Evolutionary conservation across 225 moss, liverwort and hornwort species (phyloP), one percentile per base, ranked within the genome.

Genomic region (Rhytidiadelphus loreus): DNA sequence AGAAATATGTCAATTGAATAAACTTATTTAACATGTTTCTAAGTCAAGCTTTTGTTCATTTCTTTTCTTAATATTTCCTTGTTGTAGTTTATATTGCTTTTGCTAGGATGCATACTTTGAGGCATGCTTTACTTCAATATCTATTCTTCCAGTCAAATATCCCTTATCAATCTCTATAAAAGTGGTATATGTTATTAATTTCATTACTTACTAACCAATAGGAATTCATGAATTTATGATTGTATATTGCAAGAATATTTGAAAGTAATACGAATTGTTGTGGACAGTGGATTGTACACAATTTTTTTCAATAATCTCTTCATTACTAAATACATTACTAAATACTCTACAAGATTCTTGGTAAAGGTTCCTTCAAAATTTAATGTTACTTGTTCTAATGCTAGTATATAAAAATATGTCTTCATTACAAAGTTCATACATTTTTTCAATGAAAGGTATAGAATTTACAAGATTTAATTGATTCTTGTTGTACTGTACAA

Each of bases 211-310:
- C 0, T 70, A 0, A 70, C 70, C 8, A 70, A 41, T 70, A 25
- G 1, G 23, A 65, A 25, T 69, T 39, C 24, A 14, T 24, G 2
- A 69, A 39, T 8, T 14, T 41, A 41, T 41, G 1, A 69, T 41
- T 30, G 11, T 29, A 18, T 18, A 46, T 29, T 46, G 7, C 10
- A 46, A 73, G 30, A 73, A 29, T 73, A 11, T 46, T 46, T 17
- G 2, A 46, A 73, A 73, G 3, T 44, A 28, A 46, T 73, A 11
- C 46, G 11, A 73, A 72, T 72, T 72, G 18, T 46, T 46, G 18
- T 1, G 0, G 6, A 46, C 1, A 7, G 7, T 72, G 18, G 44
- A 29, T 72, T 44, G 2, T 16, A 44, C 0, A 0, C 5, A 71
- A 28, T 0, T 43, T 41, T n/a, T 26, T 15, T 7, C 5, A 29